Base-by-base conservation (phyloP, 495 filamentous ascomycete genomes). In the Jackrogersella multiformis region DNA sequence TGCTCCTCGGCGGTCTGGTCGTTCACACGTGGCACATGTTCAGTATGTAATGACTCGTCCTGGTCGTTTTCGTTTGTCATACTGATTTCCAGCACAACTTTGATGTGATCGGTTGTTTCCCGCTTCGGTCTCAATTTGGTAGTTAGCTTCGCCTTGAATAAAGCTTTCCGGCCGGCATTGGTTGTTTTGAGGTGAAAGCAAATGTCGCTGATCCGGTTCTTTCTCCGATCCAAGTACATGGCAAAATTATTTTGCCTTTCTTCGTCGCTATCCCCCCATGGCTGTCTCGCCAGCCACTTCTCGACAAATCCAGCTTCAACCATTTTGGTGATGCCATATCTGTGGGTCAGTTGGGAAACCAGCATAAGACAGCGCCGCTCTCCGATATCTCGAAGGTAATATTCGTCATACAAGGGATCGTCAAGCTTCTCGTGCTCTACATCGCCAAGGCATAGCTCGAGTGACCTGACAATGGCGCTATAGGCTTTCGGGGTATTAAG, bases 251-350 rank as follows among this genome's bases (percentile, higher is more conserved):
- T 71, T 28, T 73, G 75, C 23, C 79, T 76, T 56, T 81, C 79
- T 35, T 78, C 74, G 6, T 79, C 74, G 0, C 68, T 78, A 18
- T 70, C 62, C 4, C 85, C 85, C 82, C 85, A 86, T 13, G 81
- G 81, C 49, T 87, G 84, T 65, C 79, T 84, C 21, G 76, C 80
- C 5, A 87, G 75, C 85, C 85, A 87, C 49, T 79, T 83, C 51
- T 84, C 80, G 15, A 87, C 77, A 58, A 87, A 85, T 21, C 76
- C 74, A 38, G 81, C 78, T 52, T 81, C 77, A 46, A 87, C 61
- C 7, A 86, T 57, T 44, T 75, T 78, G 23, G 77, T 74, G 23
- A 74, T 62, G 16, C 76, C 80, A 45, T 73, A 79, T 45, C 77
- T 77, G 32, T 76, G 76, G n/a, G 81, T 65, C 1, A 86, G 71